Conservation (phyloP, 768 basidiomycete genomes). For the Mycena sanguinolenta region DNA sequence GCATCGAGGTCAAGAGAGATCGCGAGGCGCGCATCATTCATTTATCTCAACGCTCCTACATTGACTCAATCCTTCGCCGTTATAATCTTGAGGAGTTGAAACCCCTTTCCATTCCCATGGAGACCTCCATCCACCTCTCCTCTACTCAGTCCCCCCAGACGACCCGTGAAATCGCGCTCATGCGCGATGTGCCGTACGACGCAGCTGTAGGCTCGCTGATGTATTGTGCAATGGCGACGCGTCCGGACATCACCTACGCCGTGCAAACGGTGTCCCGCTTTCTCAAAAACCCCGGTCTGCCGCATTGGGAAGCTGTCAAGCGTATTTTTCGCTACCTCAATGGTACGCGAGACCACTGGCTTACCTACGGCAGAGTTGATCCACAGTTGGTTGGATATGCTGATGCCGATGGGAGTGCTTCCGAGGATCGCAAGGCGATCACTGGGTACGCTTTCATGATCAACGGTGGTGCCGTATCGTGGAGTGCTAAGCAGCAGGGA, state of each 20-base stretch:
- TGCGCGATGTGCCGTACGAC: too few relatives aligned
- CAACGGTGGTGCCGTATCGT: too few relatives aligned
- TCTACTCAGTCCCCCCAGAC: neutral
- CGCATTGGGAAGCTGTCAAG: conserved; percentile 2
- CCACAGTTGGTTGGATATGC: too few relatives aligned
- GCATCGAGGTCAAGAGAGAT: conserved; percentile 6
- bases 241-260: too few relatives aligned
- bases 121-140: neutral
- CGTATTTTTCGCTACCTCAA: conserved; percentile 7
- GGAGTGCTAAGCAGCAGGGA: too few relatives aligned
- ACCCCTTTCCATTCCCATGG: conserved; percentile 8
- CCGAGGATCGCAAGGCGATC: neutral
- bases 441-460: neutral
- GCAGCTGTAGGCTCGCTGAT: too few relatives aligned
- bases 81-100: neutral
- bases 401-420: neutral
- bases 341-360: neutral
- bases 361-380: conserved; percentile 1
- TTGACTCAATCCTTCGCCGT: neutral
- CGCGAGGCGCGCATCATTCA: neutral
- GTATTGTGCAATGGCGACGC: too few relatives aligned
- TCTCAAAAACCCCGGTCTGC: neutral
- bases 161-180: too few relatives aligned
- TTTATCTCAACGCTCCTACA: neutral
- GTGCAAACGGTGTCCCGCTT: too few relatives aligned